Conservation (phyloP, 352 stramenopile species). For the Phytophthora gonapodyides region DNA sequence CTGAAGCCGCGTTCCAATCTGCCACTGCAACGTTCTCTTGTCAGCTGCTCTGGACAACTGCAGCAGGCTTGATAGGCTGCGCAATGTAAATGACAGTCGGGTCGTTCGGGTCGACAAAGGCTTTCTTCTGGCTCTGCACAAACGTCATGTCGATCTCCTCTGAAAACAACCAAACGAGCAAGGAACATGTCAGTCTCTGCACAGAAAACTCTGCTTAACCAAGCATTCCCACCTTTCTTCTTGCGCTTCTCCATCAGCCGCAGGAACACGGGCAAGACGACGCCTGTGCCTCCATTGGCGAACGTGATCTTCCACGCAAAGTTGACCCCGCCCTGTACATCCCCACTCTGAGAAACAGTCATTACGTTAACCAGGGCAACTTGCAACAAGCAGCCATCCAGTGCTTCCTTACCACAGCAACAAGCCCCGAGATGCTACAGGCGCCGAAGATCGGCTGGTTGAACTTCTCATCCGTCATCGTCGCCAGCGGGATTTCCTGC, state of each 20-base stretch:
- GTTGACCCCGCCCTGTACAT: slow-evolving; percentile 34
- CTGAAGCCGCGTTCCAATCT: too few relatives aligned
- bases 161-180: slow-evolving; percentile 13
- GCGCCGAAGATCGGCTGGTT: slow-evolving; percentile 91
- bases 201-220: background rate
- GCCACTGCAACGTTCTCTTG: too few relatives aligned
- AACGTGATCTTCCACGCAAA: slow-evolving; percentile 86
- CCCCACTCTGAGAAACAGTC: slow-evolving; percentile 33
- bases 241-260: slow-evolving; percentile 79
- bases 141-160: slow-evolving; percentile 75
- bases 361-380: too few relatives aligned
- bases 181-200: background rate
- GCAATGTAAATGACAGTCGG: slow-evolving; percentile 85
- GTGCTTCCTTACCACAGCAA: slow-evolving; percentile 45
- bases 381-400: too few relatives aligned
- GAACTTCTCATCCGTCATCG: slow-evolving; percentile 90
- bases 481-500: slow-evolving; percentile 74
- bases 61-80: slow-evolving; percentile 52
- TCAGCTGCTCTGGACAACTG: slow-evolving; percentile 1
- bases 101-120: slow-evolving; percentile 88
- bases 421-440: slow-evolving; percentile 84
- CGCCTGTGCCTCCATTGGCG: slow-evolving; percentile 80
- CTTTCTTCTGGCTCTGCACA: slow-evolving; percentile 80
- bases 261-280: slow-evolving; percentile 86
- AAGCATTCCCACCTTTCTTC: slow-evolving; percentile 51